phyloP scores from a whole-genome alignment of 169 alveolate species.

The Cryptosporidium muris region DNA sequence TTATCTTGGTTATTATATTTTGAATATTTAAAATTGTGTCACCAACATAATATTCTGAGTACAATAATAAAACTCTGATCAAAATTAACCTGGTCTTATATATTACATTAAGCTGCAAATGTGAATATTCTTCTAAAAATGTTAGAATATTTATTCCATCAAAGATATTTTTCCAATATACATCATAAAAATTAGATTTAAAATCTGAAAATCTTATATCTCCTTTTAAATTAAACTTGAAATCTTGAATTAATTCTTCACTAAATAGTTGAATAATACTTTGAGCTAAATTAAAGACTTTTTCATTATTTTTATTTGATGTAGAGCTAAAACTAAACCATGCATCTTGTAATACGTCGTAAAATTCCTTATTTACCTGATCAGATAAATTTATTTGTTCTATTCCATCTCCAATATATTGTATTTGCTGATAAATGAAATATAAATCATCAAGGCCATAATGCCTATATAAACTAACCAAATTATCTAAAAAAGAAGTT shows the following conservation, averaged over 20 bases:
- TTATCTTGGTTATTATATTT: conserved; percentile 13
- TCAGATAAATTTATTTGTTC: neutral
- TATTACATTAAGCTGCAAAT: conserved; percentile 16
- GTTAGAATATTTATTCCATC: neutral
- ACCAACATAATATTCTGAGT: neutral
- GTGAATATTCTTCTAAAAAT: conserved; percentile 16
- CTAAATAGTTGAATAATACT: neutral
- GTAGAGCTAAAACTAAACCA: too few relatives aligned
- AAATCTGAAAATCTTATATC: neutral
- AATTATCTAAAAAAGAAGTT: neutral
- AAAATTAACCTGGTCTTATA: conserved; percentile 24
- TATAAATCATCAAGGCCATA: conserved; percentile 19
- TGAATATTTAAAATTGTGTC: neutral
- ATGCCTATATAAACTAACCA: neutral
- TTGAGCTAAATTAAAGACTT: too few relatives aligned
- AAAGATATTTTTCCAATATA: conserved; percentile 13
- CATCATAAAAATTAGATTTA: conserved; percentile 7
- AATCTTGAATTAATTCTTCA: neutral
- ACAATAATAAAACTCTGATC: conserved; percentile 4
- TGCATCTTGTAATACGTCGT: too few relatives aligned
- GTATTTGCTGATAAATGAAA: conserved; percentile 7
- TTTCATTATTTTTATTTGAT: too few relatives aligned
- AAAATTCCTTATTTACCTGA: too few relatives aligned
- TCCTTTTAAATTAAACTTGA: neutral
- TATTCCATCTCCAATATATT: conserved; percentile 12